Evolutionary conservation across 176 grass and related monocot species (phyloP).

Genomic region (Lolium multiflorum): DNA sequence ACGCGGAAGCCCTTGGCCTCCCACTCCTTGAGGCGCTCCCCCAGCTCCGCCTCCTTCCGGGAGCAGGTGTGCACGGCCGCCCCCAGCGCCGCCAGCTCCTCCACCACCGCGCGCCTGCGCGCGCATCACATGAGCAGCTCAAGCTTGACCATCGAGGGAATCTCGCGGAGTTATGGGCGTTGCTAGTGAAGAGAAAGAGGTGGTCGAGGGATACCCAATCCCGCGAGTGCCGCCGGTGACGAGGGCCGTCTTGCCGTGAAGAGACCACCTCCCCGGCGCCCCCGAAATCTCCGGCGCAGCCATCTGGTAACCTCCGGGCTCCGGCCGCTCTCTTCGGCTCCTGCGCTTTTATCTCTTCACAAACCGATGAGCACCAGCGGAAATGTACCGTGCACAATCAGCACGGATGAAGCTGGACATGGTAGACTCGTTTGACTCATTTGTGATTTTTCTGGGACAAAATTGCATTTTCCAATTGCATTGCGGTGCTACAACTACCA

Average conservation of each 20-base stretch:
- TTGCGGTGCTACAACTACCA: too few species aligned
- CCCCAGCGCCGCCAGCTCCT: constrained; percentile 64
- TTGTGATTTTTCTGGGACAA: too few species aligned
- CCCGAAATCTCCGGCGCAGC: constrained; percentile 14
- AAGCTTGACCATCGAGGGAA: neutral
- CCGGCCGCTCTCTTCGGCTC: constrained; percentile 19
- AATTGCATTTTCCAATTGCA: too few species aligned
- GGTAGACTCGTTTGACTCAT: too few species aligned
- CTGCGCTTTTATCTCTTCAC: neutral
- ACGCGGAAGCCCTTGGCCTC: constrained; percentile 44
- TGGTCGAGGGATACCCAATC: constrained; percentile 54
- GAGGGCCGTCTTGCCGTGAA: constrained; percentile 67
- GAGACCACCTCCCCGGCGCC: constrained; percentile 60
- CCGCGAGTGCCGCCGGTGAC: constrained; percentile 83
- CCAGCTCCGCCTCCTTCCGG: constrained; percentile 52
- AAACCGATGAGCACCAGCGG: neutral
- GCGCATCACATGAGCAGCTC: neutral
- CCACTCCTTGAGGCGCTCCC: constrained; percentile 59
- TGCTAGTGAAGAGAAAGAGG: neutral
- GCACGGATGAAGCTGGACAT: too few species aligned
- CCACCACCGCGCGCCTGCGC: constrained; percentile 61
- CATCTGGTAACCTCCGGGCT: constrained; percentile 34
- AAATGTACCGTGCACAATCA: neutral
- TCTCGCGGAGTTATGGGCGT: neutral
- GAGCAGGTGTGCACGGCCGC: constrained; percentile 72